Base-by-base conservation (phyloP, 495 filamentous ascomycete species). In the Talaromyces liani region DNA sequence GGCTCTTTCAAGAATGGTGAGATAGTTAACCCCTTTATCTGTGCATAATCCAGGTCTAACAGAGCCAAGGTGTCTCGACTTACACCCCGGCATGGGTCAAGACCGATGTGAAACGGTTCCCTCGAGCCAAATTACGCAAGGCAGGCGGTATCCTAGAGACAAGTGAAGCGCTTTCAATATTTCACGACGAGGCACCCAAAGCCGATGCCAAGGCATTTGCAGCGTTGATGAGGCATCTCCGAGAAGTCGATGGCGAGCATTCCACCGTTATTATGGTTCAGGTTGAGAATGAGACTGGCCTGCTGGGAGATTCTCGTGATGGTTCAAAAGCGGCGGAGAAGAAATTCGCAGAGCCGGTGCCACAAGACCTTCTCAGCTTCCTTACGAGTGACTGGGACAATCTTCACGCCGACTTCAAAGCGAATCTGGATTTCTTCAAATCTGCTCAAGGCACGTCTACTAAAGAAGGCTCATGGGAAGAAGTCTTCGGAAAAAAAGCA, bases 181-280 rank as follows among this genome's bases (percentile, higher is more conserved):
- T 79, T 64, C 64, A 77, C 45, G 67, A 65, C 16, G 76, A 77
- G 66, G 70, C 65, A 7, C 58, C 57, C 2, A 66, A 72, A 20
- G 71, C 72, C 14, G 77, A 81, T 63, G 69, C 70, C 1, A 72
- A 67, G 51, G 77, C 76, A 12, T 82, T 78, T 65, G 27, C 63
- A 1, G 62, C 59, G 4, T 66, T 82, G 6, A 73, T 80, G 71
- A 47, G 54, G 16, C 77, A 80, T 51, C 24, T 79, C 9, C 73
- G 70, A 45, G 69, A 79, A n/a, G 33, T 78, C 4, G 79, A 82
- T 58, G 68, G 65, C 27, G 64, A 65, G 10, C 71, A 79, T 59
- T 72, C 67, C 4, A 81, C 79, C 3, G 76, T 82, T 6, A 61
- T 81, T n/a, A 80, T 80, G 79, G 73, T 79, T n/a, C 79, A 82